Evolutionary conservation across 345 rosid species (phyloP).

Genomic region (Clarkia xantiana): DNA sequence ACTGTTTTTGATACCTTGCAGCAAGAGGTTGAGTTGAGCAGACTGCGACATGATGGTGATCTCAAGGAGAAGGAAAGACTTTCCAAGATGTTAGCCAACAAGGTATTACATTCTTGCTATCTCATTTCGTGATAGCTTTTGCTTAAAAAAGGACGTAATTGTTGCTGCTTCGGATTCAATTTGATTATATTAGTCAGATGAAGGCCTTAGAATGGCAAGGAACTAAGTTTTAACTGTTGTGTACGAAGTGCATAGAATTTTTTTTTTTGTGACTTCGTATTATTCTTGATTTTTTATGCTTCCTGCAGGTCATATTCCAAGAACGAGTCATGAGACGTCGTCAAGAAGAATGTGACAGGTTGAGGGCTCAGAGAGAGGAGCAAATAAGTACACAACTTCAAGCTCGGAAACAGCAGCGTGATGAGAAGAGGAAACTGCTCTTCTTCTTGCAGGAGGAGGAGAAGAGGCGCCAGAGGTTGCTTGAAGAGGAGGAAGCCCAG

Average conservation of each 20-base stretch:
- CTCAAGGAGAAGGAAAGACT: conserved; percentile 78
- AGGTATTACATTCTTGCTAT: conserved; percentile 33
- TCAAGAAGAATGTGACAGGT: conserved; percentile 54
- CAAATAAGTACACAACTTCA: conserved; percentile 52
- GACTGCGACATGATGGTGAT: conserved; percentile 87
- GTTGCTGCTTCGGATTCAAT: no score
- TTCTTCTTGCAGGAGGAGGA: conserved; percentile 52
- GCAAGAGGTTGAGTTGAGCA: conserved; percentile 81
- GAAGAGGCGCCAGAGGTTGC: conserved; percentile 43
- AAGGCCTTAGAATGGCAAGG: no score
- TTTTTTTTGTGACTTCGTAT: background rate
- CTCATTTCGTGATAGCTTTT: background rate
- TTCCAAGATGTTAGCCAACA: conserved; percentile 53
- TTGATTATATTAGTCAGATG: no score
- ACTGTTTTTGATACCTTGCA: conserved; percentile 14
- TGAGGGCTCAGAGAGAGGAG: conserved; percentile 53
- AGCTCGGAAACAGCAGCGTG: conserved; percentile 61
- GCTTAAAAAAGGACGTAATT: background rate
- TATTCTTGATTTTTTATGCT: background rate
- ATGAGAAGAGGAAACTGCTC: conserved; percentile 51
- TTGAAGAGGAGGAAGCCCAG: conserved; percentile 87
- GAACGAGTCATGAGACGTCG: conserved; percentile 55
- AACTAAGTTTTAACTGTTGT: no score
- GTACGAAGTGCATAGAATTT: background rate
- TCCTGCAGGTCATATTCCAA: conserved; percentile 50